Conservation (phyloP, 306 rosid genomes). For the Vigna mungo region DNA sequence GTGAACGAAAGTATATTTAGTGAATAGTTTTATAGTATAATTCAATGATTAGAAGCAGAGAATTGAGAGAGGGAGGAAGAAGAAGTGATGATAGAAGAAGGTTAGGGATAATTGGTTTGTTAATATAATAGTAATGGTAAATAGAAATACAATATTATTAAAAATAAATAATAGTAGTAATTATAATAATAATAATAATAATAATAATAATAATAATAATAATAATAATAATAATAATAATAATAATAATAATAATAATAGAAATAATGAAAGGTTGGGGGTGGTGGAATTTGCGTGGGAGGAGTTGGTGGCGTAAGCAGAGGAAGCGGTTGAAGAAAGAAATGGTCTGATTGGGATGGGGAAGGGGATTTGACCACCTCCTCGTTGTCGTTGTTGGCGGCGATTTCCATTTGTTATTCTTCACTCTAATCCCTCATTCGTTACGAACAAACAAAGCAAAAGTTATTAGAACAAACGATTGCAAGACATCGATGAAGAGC, state of each 20-base stretch:
- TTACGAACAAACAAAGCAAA: not conserved
- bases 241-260: not conserved
- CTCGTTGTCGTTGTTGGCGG: not conserved
- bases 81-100: conserved; percentile 18
- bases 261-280: not conserved
- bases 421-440: not conserved
- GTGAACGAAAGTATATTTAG: not conserved
- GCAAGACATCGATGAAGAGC: conserved; percentile 61
- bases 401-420: not conserved
- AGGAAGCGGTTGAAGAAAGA: conserved; percentile 48
- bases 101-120: not conserved
- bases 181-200: not conserved
- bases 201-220: not conserved
- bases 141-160: not conserved
- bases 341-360: conserved; percentile 30
- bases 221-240: not conserved
- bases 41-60: not conserved
- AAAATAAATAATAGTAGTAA: not conserved
- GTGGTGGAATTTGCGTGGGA: conserved; percentile 1
- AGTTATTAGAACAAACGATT: not conserved
- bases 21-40: not conserved
- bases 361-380: conserved; percentile 18
- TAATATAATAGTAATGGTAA: not conserved
- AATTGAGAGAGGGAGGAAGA: no score
- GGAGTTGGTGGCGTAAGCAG: conserved; percentile 44